These are phyloP conservation scores for Eucalyptus victrix DNA, from an alignment of 345 rosid species.

Conservation along the genomic window DNA sequence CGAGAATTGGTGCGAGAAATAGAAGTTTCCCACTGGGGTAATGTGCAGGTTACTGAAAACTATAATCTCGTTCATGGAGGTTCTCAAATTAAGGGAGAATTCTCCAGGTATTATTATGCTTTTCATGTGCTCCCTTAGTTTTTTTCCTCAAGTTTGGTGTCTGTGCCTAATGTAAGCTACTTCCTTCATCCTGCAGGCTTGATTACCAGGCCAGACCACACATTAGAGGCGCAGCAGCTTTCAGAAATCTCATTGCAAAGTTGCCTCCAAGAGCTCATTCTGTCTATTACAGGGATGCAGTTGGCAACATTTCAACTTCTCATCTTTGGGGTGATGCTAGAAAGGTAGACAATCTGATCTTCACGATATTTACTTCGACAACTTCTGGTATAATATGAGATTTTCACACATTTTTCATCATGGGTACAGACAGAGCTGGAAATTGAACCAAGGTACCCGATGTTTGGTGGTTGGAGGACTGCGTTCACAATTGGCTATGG, in stretches of 20 bases:
- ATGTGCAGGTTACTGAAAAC: slow-evolving; percentile 82
- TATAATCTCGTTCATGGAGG: slow-evolving; percentile 70
- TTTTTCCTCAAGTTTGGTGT: background rate
- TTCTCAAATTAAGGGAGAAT: slow-evolving; percentile 84
- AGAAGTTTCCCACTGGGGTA: slow-evolving; percentile 97
- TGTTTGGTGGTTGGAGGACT: slow-evolving; percentile 98
- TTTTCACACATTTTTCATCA: slow-evolving; percentile 3
- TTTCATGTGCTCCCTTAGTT: background rate
- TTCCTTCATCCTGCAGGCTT: slow-evolving; percentile 25
- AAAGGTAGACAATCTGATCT: slow-evolving; percentile 35
- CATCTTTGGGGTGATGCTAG: slow-evolving; percentile 61
- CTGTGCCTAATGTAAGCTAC: background rate
- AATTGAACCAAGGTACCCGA: slow-evolving; percentile 89
- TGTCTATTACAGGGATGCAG: slow-evolving; percentile 84
- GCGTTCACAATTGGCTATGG: slow-evolving; percentile 92
- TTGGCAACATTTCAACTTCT: slow-evolving; percentile 99
- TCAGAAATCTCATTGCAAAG: slow-evolving; percentile 57
- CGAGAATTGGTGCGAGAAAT: slow-evolving; percentile 72
- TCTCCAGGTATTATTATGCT: slow-evolving; percentile 48
- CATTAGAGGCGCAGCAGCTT: slow-evolving; percentile 60
- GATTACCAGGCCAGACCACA: slow-evolving; percentile 77
- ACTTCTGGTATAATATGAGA: background rate
- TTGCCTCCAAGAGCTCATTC: slow-evolving; percentile 97
- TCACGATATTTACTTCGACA: background rate
- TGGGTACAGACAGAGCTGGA: slow-evolving; percentile 70